phyloP scores from a whole-genome alignment of 176 grass and related monocot species.

The Rhynchospora breviuscula region DNA sequence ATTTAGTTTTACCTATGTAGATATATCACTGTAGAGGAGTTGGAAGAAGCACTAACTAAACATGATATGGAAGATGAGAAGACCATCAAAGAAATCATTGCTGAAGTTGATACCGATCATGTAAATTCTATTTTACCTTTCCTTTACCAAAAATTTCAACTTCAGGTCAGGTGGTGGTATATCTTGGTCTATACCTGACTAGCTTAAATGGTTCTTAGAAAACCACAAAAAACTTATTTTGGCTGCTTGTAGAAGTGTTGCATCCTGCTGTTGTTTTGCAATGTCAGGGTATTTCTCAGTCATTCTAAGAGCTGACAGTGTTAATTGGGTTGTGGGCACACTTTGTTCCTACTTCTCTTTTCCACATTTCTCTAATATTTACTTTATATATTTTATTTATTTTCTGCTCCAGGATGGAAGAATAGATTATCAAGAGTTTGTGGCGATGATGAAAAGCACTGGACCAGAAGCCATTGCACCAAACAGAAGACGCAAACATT shows the following conservation, averaged over 20 bases:
- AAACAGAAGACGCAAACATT: conserved; percentile 51
- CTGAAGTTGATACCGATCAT: conserved; percentile 90
- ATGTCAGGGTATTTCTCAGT: background rate
- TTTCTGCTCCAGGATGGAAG: conserved; percentile 67
- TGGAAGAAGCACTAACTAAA: conserved; percentile 93
- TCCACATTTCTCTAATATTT: conserved; percentile 2
- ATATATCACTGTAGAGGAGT: conserved; percentile 92
- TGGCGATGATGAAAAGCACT: conserved; percentile 90
- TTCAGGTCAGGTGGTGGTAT: background rate
- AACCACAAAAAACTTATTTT: background rate
- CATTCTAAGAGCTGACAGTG: background rate
- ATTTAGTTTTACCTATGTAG: conserved; percentile 37
- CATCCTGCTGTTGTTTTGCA: background rate
- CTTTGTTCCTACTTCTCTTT: background rate
- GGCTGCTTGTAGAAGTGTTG: background rate
- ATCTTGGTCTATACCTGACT: background rate
- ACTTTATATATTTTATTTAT: background rate
- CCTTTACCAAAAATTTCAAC: background rate
- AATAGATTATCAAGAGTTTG: conserved; percentile 98
- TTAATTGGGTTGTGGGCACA: background rate
- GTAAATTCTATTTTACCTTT: conserved; percentile 30
- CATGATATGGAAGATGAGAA: conserved; percentile 97
- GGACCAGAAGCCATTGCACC: conserved; percentile 50
- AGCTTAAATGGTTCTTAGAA: background rate
- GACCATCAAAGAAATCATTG: conserved; percentile 98